Conservation (phyloP, 2,329 filamentous ascomycete genomes). For the Truncatella angustata region DNA sequence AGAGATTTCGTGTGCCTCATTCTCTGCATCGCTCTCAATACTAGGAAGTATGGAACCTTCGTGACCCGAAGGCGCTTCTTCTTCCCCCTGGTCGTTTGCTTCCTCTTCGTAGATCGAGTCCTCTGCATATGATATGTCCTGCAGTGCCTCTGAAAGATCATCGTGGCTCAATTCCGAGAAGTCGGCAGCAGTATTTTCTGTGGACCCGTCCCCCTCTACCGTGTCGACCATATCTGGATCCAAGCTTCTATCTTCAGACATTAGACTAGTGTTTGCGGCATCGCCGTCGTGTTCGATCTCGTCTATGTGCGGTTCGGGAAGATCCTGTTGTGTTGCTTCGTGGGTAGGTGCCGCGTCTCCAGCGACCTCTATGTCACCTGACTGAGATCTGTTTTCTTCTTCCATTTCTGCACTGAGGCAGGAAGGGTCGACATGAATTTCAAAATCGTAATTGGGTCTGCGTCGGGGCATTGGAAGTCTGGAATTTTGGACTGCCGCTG, state of each 20-base stretch:
- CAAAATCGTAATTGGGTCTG: conserved; percentile 39
- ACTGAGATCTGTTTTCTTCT: conserved; percentile 25
- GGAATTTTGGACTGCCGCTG: not conserved
- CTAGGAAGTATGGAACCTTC: conserved; percentile 8
- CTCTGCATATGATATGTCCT: not conserved
- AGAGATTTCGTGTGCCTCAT: not conserved
- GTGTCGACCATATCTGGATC: not conserved
- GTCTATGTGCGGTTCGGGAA: conserved; percentile 5
- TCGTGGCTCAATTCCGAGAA: conserved; percentile 4
- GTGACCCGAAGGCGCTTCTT: not conserved
- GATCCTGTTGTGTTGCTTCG: conserved; percentile 16
- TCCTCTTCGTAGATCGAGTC: not conserved
- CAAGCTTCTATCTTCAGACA: not conserved
- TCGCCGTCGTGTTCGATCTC: not conserved
- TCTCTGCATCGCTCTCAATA: conserved; percentile 10
- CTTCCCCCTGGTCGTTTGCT: not conserved
- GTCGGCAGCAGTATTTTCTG: not conserved
- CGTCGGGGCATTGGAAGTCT: conserved; percentile 23
- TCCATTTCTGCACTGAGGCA: conserved; percentile 41
- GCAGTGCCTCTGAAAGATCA: not conserved
- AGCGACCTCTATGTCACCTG: conserved; percentile 6
- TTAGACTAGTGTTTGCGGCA: not conserved
- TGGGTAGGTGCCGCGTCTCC: conserved; percentile 19
- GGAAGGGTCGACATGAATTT: conserved; percentile 47
- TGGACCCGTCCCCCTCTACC: conserved; percentile 5